Evolutionary conservation across 2,329 filamentous ascomycete genomes (phyloP).

Genomic region (Scytalidium sp.): DNA sequence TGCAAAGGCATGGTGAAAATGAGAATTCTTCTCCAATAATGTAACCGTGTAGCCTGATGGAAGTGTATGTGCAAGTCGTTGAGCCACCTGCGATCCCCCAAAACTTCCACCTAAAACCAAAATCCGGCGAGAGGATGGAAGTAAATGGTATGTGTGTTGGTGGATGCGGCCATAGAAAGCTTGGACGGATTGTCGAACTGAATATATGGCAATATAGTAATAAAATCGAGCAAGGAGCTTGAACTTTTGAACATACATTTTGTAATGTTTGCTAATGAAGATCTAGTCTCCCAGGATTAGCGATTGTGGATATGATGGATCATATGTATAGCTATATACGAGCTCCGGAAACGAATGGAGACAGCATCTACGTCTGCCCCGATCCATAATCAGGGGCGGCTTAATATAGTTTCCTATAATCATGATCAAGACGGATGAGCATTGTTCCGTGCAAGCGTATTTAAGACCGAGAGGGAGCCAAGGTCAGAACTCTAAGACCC

Average conservation of each 20-base stretch:
- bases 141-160: constrained; percentile 9
- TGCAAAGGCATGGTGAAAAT: constrained; percentile 47
- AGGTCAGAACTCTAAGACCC: too few species aligned
- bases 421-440: too few species aligned
- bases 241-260: background rate
- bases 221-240: background rate
- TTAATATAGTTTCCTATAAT: too few species aligned
- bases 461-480: too few species aligned
- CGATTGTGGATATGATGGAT: too few species aligned
- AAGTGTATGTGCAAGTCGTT: constrained; percentile 33
- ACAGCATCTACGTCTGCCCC: too few species aligned
- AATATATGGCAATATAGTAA: background rate
- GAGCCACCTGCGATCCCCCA: constrained; percentile 34
- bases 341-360: too few species aligned
- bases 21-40: constrained; percentile 47
- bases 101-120: constrained; percentile 44
- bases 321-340: too few species aligned
- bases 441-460: too few species aligned
- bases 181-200: background rate
- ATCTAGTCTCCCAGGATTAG: too few species aligned
- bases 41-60: constrained; percentile 42
- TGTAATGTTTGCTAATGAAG: too few species aligned
- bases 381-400: too few species aligned
- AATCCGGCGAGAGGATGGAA: constrained; percentile 26
- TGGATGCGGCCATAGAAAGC: constrained; percentile 11